Conservation (phyloP, 352 stramenopile species). For the Globisporangium spiculum region DNA sequence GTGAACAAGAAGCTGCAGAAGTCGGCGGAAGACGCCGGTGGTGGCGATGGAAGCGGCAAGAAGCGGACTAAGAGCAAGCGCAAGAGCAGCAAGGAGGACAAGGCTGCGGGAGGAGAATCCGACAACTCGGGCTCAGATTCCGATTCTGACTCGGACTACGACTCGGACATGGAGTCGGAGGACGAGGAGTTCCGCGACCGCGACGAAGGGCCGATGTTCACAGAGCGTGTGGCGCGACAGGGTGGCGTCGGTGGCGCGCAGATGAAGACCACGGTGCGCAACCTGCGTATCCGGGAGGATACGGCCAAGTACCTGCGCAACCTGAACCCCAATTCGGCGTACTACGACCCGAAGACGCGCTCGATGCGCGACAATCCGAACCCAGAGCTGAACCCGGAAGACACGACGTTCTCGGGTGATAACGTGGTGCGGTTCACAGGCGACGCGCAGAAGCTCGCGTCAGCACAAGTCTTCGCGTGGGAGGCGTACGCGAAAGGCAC, state of each 20-base stretch:
- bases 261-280: conserved; percentile 97
- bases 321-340: conserved; percentile 97
- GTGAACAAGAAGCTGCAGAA: conserved; percentile 68
- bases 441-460: conserved; percentile 91
- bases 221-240: conserved; percentile 92
- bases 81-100: conserved; percentile 23
- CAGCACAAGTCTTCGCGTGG: conserved; percentile 96
- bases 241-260: conserved; percentile 96
- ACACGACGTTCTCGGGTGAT: conserved; percentile 94
- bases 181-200: conserved; percentile 91
- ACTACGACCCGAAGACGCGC: conserved; percentile 98
- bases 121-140: conserved; percentile 40
- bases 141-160: conserved; percentile 90
- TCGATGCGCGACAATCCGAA: conserved; percentile 99
- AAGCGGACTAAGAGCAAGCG: conserved; percentile 24
- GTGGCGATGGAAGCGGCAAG: conserved; percentile 35
- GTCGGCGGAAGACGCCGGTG: conserved; percentile 14
- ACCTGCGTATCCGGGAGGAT: conserved; percentile 98
- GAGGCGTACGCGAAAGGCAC: conserved; percentile 90
- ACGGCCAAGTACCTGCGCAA: conserved; percentile 99
- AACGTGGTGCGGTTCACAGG: conserved; percentile 94
- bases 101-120: conserved; percentile 14
- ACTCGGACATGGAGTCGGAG: conserved; percentile 86
- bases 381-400: conserved; percentile 91
- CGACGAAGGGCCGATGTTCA: conserved; percentile 92